Base-by-base conservation (phyloP, 179 eudicot genomes). In the Amaranthus tricolor region DNA sequence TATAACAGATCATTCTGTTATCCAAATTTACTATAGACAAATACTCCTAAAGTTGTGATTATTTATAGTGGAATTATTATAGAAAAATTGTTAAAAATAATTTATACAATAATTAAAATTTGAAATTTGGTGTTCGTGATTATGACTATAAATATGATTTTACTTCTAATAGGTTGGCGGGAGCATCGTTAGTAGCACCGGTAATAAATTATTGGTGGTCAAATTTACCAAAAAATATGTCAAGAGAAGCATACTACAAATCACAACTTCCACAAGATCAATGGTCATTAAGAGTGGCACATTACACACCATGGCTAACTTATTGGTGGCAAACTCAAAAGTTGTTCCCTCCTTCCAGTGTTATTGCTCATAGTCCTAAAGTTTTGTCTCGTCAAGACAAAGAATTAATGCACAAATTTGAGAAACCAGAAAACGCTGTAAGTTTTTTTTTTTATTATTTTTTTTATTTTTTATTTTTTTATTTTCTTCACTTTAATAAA, bases 301-400 rank as follows among this genome's bases (percentile, higher is more conserved):
- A 84, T 60, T 82, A 86, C 62, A 74, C 71, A 15, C 89, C 87
- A 4, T 80, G 84, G 87, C 74, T 86, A 47, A 79, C 85, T 52
- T 77, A 86, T 24, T 86, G 89, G 89, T 86, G 89, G 89, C 78
- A 80, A 54, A 86, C 89, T 40, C 89, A 86, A 52, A 86, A 84
- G 31, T 68, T 71, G 55, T 84, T 86, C 75, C 83, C 86, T 1
- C n/a, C 61, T 17, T 78, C 79, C 58, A 57, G 79, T 71, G 85
- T 62, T 53, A 76, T 77, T 45, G 69, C 77, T 57, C 77, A 76
- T 40, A 72, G 78, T 19, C 63, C 61, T 60, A 50, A 74, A 7
- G 45, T 75, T 50, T 62, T 82, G 49, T 84, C 83, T 44, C 44
- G 58, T 48, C 77, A 82, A 60, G 83, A 82, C 57, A 74, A 13